Evolutionary conservation across 257 asterid species (phyloP).

Genomic region (Solanum ossicruentum): DNA sequence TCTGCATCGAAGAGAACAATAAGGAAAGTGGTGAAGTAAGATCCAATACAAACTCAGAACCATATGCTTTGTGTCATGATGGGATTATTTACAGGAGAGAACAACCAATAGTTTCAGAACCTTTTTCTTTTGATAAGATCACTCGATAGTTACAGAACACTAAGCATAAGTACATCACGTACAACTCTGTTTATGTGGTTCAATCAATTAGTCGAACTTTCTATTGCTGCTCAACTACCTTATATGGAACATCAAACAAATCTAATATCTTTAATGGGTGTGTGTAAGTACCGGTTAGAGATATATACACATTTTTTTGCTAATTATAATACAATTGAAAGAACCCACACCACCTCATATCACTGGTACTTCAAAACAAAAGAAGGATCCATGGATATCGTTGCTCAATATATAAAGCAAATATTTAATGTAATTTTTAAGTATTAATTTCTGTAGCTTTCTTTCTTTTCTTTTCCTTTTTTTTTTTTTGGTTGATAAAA

Average conservation of each 20-base stretch:
- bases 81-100: background rate
- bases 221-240: background rate
- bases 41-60: background rate
- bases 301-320: background rate
- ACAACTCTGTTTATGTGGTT: background rate
- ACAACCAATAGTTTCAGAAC: background rate
- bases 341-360: background rate
- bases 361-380: background rate
- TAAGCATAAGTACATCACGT: background rate
- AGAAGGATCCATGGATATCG: background rate
- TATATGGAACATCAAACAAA: background rate
- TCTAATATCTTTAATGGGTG: background rate
- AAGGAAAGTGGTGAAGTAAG: background rate
- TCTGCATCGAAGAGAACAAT: conserved; percentile 31
- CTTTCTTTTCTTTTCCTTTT: background rate
- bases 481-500: background rate
- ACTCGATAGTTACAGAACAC: background rate
- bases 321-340: background rate
- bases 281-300: background rate
- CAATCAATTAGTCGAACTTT: background rate
- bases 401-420: background rate
- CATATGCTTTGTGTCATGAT: background rate
- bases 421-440: background rate
- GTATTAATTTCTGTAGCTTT: background rate
- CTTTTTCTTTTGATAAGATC: background rate